These are phyloP conservation scores for Candida ponderosae DNA, from an alignment of 805 yeast species.

Conservation along the genomic window DNA sequence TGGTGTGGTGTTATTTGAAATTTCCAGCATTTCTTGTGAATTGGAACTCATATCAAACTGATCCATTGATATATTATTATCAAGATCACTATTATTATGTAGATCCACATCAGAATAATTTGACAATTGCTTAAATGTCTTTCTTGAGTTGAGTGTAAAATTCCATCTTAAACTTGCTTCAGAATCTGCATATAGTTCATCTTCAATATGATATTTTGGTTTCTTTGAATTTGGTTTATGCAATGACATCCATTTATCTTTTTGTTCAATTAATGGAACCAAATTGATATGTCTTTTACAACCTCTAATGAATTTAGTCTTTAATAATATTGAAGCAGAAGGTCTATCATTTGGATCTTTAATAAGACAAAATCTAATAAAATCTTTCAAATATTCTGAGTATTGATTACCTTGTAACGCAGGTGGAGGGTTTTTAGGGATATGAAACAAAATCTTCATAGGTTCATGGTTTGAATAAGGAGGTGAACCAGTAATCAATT, in stretches of 20 bases:
- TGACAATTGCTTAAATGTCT: no score
- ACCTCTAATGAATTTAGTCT: slow-evolving; percentile 39
- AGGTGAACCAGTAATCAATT: slow-evolving; percentile 73
- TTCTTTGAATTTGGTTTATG: slow-evolving; percentile 21
- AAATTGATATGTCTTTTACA: slow-evolving; percentile 23
- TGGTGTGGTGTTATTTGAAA: no score
- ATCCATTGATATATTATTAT: no score
- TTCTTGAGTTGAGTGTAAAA: slow-evolving; percentile 8
- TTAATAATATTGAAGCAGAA: slow-evolving; percentile 45
- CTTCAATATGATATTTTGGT: slow-evolving; percentile 31
- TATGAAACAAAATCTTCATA: slow-evolving; percentile 63
- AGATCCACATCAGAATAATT: neutral
- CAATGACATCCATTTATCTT: slow-evolving; percentile 27
- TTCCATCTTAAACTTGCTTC: slow-evolving; percentile 19
- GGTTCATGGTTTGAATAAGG: slow-evolving; percentile 73
- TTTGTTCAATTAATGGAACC: slow-evolving; percentile 29
- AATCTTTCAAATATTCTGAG: slow-evolving; percentile 39
- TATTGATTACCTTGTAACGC: slow-evolving; percentile 33
- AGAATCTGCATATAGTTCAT: slow-evolving; percentile 19
- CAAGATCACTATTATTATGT: neutral
- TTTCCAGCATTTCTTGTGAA: neutral
- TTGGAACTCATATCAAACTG: neutral
- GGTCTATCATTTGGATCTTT: slow-evolving; percentile 66
- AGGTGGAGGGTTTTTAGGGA: slow-evolving; percentile 65
- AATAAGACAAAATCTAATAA: slow-evolving; percentile 56